A percentile compares a stretch with the other conserved stretches of the same genome.
Conservation (phyloP, 495 filamentous ascomycete species). For the Thozetella sp. region DNA sequence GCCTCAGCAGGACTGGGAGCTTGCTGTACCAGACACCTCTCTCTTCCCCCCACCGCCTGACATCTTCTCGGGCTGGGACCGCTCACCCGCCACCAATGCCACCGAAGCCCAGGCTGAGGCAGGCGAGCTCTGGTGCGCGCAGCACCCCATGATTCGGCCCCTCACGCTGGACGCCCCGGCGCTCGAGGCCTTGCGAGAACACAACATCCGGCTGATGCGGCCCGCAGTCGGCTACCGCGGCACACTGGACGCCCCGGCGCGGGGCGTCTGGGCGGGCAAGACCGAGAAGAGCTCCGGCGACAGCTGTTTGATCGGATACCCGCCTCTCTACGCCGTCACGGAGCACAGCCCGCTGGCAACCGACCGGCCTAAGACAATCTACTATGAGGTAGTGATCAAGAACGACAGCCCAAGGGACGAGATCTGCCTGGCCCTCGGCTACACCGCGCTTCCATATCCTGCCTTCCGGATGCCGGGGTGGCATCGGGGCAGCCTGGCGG, state of each 20-base stretch:
- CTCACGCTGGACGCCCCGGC: slow-evolving; percentile 46
- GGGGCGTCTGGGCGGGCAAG: slow-evolving; percentile 44
- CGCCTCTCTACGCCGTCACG: slow-evolving; percentile 75
- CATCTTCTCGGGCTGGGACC: slow-evolving; percentile 60
- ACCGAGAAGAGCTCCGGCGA: slow-evolving; percentile 40
- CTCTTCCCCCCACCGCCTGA: slow-evolving; percentile 82
- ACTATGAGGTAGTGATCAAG: slow-evolving; percentile 74
- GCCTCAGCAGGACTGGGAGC: slow-evolving; percentile 77
- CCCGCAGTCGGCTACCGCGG: slow-evolving; percentile 30
- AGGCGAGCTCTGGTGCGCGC: slow-evolving; percentile 70
- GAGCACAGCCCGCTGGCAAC: slow-evolving; percentile 68
- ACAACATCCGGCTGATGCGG: slow-evolving; percentile 36
- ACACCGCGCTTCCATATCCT: slow-evolving; percentile 80
- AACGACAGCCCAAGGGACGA: slow-evolving; percentile 39
- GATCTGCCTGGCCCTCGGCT: slow-evolving; percentile 75
- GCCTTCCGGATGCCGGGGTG: slow-evolving; percentile 87
- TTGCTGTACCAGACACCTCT: slow-evolving; percentile 75
- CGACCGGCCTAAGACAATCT: slow-evolving; percentile 60
- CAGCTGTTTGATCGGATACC: slow-evolving; percentile 61
- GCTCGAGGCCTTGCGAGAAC: slow-evolving; percentile 21
- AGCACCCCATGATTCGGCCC: slow-evolving; percentile 65
- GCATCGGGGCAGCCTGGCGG: slow-evolving; percentile 82
- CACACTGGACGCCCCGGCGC: slow-evolving; percentile 23
- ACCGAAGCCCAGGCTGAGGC: slow-evolving; percentile 66
- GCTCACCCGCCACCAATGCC: slow-evolving; percentile 76